These are phyloP conservation scores for Dentipellis sp. DNA, from an alignment of 768 basidiomycete genomes.

Conservation along the genomic window DNA sequence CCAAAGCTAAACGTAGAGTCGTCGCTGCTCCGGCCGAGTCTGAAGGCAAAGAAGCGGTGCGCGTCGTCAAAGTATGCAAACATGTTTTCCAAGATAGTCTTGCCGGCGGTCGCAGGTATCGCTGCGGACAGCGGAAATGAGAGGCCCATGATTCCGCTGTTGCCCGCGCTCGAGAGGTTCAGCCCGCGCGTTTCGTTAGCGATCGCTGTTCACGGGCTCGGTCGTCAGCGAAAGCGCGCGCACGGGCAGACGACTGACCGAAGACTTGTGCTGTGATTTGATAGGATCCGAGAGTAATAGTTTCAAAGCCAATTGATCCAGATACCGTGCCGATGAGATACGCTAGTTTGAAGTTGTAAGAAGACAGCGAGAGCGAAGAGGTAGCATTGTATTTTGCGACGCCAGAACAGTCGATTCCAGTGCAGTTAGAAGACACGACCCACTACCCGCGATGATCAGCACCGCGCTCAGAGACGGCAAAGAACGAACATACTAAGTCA, in stretches of 20 bases:
- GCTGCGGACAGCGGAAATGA: constrained; percentile 38
- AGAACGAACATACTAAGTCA: constrained; percentile 32
- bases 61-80: constrained; percentile 31
- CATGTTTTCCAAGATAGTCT: constrained; percentile 38
- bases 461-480: neutral
- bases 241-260: constrained; percentile 22
- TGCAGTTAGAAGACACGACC: neutral
- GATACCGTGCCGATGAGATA: constrained; percentile 44
- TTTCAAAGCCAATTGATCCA: constrained; percentile 39
- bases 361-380: constrained; percentile 23
- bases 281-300: constrained; percentile 34
- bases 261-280: constrained; percentile 39
- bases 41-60: constrained; percentile 40
- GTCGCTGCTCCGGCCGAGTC: constrained; percentile 29
- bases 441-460: neutral
- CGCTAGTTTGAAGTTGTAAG: constrained; percentile 30
- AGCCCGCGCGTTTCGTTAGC: constrained; percentile 35
- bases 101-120: constrained; percentile 35
- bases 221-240: neutral
- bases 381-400: constrained; percentile 32
- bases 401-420: constrained; percentile 33
- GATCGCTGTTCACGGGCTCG: constrained; percentile 24
- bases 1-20: constrained; percentile 46
- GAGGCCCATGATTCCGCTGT: constrained; percentile 50
- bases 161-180: constrained; percentile 33